A percentile compares a stretch with the other conserved stretches of the same genome.
phyloP scores from a whole-genome alignment of 1,284 basidiomycete genomes.

The Moesziomyces globuligerus region DNA sequence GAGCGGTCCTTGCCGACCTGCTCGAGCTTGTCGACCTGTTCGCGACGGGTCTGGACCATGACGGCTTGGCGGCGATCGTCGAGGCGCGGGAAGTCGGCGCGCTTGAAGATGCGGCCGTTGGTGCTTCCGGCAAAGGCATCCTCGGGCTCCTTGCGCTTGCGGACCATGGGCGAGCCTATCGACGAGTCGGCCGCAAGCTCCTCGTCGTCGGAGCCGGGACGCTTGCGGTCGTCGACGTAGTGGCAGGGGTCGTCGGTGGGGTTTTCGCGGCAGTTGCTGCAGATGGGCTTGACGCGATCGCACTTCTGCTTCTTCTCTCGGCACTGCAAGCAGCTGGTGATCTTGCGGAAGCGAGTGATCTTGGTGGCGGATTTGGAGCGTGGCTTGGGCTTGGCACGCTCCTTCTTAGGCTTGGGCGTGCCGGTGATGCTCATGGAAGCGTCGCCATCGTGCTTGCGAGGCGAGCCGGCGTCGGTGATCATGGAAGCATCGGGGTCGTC shows the following conservation, averaged over 20 bases:
- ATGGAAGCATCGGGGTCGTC: conserved; percentile 43
- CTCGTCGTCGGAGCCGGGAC: conserved; percentile 44
- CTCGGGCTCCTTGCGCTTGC: conserved; percentile 46
- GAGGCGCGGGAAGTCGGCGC: conserved; percentile 39
- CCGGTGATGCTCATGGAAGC: conserved; percentile 20
- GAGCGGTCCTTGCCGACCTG: conserved; percentile 38
- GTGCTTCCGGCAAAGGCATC: conserved; percentile 7
- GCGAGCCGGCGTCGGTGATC: conserved; percentile 26
- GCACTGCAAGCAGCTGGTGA: conserved; percentile 58
- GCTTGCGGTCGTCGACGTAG: conserved; percentile 52
- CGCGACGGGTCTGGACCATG: conserved; percentile 36
- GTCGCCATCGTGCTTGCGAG: conserved; percentile 24
- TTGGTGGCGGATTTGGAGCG: conserved; percentile 54
- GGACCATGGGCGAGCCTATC: conserved; percentile 40
- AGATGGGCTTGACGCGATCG: conserved; percentile 58
- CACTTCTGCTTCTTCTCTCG: conserved; percentile 63
- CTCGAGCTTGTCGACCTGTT: conserved; percentile 46
- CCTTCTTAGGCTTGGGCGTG: conserved; percentile 44
- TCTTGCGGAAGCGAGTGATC: conserved; percentile 60
- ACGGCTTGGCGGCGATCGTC: conserved; percentile 37
- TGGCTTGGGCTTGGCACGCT: conserved; percentile 52
- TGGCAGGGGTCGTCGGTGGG: conserved; percentile 48
- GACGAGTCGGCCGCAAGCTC: conserved; percentile 35
- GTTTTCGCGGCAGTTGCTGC: conserved; percentile 54
- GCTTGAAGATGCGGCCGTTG: conserved; percentile 33